Evolutionary conservation across 148 eudicot species (phyloP), one percentile per base, ranked within the genome.

Genomic region (Spergularia marina): DNA sequence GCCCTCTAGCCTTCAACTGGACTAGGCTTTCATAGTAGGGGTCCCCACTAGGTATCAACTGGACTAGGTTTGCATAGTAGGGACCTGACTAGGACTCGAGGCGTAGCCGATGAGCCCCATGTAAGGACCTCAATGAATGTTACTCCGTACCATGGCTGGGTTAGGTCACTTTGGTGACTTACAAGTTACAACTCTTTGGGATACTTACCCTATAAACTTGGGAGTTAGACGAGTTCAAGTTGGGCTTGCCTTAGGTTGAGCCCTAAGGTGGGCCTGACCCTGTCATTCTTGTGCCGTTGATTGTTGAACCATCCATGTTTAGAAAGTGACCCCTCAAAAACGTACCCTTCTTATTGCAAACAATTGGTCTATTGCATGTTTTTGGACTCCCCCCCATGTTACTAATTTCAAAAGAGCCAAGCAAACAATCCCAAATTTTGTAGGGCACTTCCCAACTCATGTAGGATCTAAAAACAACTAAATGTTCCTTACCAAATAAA

Each of bases 241-340:
- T 63, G 15, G 34, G 71, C 36, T 34, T 53, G 65, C 65, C 63
- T 60, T 65, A 30, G 36, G 51, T 53, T 39, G 39, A 60, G 7
- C 70, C 59, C 34, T 60, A 59, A 65, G 65, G 77, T 73, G 77
- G 82, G 63, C 25, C 20, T 73, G 12, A 67, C 36, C 61, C 60
- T 74, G 21, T 34, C 40, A 7, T 70, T 79, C 61, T 74, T 79
- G 53, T 74, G 70, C 64, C 65, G 40, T 67, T 76, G 71, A 68
- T 59, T 65, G 16, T 67, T 67, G 68, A 79, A 47, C 77, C 73
- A 78, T 78, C 39, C 56, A 68, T 21, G 20, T 53, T 39, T 1
- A 12, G 79, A 76, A 41, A 25, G 47, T 55, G 81, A 79, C 73
- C 39, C 15, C 36, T 68, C 69, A 74, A 59, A 59, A 30, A 68